Evolutionary conservation across 495 filamentous ascomycete genomes (phyloP).

Genomic region (Penicillium lividum): DNA sequence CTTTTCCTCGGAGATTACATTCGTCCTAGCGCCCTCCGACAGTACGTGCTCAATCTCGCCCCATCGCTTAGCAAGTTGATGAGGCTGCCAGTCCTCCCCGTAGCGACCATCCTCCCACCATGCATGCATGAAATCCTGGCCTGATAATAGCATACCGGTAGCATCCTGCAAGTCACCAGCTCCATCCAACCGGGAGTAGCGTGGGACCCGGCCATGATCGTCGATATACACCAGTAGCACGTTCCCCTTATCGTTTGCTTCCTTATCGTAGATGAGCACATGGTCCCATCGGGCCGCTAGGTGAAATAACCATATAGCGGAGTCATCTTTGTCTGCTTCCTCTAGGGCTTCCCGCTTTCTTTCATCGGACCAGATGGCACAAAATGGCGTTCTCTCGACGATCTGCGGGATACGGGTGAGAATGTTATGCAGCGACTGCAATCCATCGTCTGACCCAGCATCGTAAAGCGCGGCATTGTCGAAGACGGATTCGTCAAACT

Average conservation of each 20-base stretch:
- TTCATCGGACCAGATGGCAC: not conserved
- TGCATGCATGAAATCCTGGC: not conserved
- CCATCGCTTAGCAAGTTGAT: not conserved
- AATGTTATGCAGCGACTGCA: not conserved
- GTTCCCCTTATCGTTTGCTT: not conserved
- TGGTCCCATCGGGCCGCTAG: not conserved
- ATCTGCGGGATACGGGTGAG: not conserved
- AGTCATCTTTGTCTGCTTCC: not conserved
- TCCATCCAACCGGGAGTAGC: not conserved
- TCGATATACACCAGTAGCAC: not conserved
- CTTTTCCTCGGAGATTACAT: not conserved
- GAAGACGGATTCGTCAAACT: not conserved
- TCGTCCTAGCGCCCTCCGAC: too few relatives aligned
- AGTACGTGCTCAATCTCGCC: too few relatives aligned
- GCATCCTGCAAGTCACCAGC: not conserved
- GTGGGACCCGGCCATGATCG: not conserved
- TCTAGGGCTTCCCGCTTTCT: not conserved
- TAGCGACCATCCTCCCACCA: not conserved
- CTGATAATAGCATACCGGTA: not conserved
- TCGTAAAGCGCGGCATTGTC: not conserved
- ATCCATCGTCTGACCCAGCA: not conserved
- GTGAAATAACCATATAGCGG: not conserved
- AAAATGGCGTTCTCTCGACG: not conserved
- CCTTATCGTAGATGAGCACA: slow-evolving; percentile 1
- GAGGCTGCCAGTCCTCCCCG: not conserved